Evolutionary conservation across 345 rosid genomes (phyloP), one percentile per base, ranked within the genome.

Genomic region (Xanthoceras sorbifolium): DNA sequence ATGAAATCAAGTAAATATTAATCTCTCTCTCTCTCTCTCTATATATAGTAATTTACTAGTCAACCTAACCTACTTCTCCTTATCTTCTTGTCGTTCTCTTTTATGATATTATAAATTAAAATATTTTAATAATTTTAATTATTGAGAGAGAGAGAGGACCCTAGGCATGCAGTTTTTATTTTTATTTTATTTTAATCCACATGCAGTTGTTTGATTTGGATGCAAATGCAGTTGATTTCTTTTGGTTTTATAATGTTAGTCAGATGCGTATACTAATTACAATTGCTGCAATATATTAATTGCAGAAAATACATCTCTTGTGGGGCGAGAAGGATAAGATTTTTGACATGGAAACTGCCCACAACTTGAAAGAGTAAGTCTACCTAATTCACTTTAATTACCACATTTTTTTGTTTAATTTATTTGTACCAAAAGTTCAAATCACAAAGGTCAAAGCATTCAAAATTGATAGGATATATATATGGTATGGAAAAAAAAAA

Each of bases 311-410:
- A 20, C 72, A 75, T 73, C 71, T 84, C 14, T 62, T 82, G 26
- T 80, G 84, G 82, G 84, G 87, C 5, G 23, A 72, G 55, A 64
- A 75, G 6, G 87, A 79, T 73, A 38, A 3, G 40, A 69, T 84
- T 32, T 77, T 80, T 38, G 77, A 61, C 11, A 34, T 34, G 69
- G 73, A 62, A 44, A 59, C 69, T 9, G 79, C 77, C 20, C 28
- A 26, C 10, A 63, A 74, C 67, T 46, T 76, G 75, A 86, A 81
- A 75, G 71, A 76, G 86, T 86, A 81, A 34, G 81, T 23, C 26
- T 57, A 57, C 62, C 62, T 54, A 4, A 23, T 54, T 1, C 4
- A n/a, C n/a, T n/a, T n/a, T 38, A 14, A 11, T 15, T n/a, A 14
- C 6, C 20, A 54, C 25, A 54, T n/a, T n/a, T n/a, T 54, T 12